Conservation (phyloP, 108 stramenopile genomes). For the Nannochloropsis gaditana region DNA sequence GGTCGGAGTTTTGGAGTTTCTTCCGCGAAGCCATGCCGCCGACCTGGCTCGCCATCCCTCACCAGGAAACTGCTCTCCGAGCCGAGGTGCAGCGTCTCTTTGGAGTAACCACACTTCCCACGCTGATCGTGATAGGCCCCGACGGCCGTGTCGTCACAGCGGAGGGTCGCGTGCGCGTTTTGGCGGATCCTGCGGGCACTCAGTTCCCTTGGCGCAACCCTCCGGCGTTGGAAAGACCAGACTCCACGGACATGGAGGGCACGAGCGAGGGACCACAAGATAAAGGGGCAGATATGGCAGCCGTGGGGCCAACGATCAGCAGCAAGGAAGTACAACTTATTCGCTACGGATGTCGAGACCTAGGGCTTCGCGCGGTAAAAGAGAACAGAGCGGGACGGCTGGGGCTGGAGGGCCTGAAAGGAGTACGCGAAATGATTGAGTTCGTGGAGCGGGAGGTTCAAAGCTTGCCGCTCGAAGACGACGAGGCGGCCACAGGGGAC, state of each 20-base stretch:
- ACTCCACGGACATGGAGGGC: not conserved
- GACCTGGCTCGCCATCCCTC: not conserved
- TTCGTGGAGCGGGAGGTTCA: not conserved
- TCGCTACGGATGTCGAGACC: not conserved
- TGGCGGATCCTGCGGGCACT: not conserved
- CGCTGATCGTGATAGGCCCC: not conserved
- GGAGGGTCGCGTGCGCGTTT: not conserved
- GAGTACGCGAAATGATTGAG: not conserved
- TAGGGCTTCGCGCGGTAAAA: not conserved
- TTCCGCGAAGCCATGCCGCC: not conserved
- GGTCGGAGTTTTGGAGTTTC: conserved; percentile 3
- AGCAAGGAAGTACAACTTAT: not conserved
- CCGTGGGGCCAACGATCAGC: not conserved
- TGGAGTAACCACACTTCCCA: not conserved
- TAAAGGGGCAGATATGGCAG: not conserved
- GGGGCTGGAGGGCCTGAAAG: not conserved
- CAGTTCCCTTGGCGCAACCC: not conserved
- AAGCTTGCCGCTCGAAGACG: not conserved
- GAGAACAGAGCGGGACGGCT: not conserved
- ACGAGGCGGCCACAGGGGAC: not conserved
- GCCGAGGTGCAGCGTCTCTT: not conserved
- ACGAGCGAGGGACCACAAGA: not conserved
- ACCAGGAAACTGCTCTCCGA: not conserved
- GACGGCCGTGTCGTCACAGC: not conserved
- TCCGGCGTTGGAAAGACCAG: not conserved